A percentile compares a stretch with the other conserved stretches of the same genome.
phyloP scores from a whole-genome alignment of 2,329 filamentous ascomycete species.

The Dactylonectria estremocensis region DNA sequence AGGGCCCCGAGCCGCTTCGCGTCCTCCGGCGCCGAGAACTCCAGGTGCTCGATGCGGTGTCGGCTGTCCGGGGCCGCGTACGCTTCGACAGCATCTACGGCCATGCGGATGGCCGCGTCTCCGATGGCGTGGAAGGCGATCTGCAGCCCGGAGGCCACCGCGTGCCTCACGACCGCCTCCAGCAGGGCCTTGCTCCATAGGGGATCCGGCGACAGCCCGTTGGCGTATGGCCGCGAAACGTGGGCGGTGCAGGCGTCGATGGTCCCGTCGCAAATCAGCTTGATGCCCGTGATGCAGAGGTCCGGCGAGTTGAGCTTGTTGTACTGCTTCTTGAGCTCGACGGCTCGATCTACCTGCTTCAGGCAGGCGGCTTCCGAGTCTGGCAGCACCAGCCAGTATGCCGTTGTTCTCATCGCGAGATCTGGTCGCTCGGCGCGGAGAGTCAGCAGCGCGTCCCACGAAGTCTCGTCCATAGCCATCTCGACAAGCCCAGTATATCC shows the following conservation, averaged over 20 bases:
- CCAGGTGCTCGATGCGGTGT: slow-evolving; percentile 30
- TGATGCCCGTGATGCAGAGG: slow-evolving; percentile 70
- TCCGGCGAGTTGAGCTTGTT: slow-evolving; percentile 51
- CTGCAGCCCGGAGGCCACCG: slow-evolving; percentile 14
- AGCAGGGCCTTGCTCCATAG: slow-evolving; percentile 20
- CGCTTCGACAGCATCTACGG: slow-evolving; percentile 22
- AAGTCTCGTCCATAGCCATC: slow-evolving; percentile 65
- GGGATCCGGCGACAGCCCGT: slow-evolving; percentile 3
- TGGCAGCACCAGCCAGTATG: slow-evolving; percentile 61
- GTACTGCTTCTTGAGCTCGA: slow-evolving; percentile 54
- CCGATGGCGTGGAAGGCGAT: slow-evolving; percentile 44
- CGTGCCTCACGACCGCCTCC: slow-evolving; percentile 17
- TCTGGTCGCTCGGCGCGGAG: slow-evolving; percentile 46
- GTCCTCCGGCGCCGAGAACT: slow-evolving; percentile 21
- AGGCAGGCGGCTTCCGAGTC: slow-evolving; percentile 51
- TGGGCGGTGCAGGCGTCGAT: slow-evolving; percentile 74
- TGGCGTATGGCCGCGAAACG: slow-evolving; percentile 66
- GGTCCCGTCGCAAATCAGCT: slow-evolving; percentile 74
- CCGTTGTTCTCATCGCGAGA: slow-evolving; percentile 57
- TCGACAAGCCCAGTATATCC: slow-evolving; percentile 63
- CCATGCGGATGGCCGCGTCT: slow-evolving; percentile 27
- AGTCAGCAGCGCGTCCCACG: slow-evolving; percentile 57
- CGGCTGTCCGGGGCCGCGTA: slow-evolving; percentile 13
- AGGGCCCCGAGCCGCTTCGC: slow-evolving; percentile 24
- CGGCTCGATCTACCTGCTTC: slow-evolving; percentile 57